These are phyloP conservation scores for Lentinula novae-zelandiae DNA, from an alignment of 1,284 basidiomycete species.

Conservation along the genomic window DNA sequence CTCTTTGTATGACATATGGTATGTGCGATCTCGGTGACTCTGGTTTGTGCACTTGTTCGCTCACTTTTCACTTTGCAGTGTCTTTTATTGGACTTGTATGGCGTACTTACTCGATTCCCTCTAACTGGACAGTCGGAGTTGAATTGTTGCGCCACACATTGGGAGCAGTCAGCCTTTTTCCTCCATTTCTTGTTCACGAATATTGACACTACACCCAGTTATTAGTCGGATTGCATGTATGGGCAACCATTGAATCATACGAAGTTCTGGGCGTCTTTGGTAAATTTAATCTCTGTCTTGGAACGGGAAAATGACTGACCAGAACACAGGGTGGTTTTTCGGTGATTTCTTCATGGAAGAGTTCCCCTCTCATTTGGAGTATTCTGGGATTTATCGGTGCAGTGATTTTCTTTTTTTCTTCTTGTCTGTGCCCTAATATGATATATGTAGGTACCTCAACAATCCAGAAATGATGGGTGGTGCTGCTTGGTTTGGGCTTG, in stretches of 20 bases:
- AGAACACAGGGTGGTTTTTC: constrained; percentile 85
- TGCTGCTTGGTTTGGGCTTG: constrained; percentile 91
- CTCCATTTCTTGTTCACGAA: not conserved
- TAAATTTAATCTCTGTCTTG: constrained; percentile 26
- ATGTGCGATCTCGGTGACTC: constrained; percentile 25
- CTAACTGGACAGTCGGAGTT: constrained; percentile 87
- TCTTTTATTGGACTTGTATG: constrained; percentile 82
- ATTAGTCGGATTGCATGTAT: constrained; percentile 84
- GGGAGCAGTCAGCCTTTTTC: constrained; percentile 58
- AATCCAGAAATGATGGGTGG: constrained; percentile 97
- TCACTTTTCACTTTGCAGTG: constrained; percentile 38
- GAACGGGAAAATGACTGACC: not conserved
- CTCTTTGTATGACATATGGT: constrained; percentile 94
- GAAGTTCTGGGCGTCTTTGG: constrained; percentile 93
- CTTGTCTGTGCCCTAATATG: not conserved
- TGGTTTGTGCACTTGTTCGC: not conserved
- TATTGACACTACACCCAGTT: constrained; percentile 42
- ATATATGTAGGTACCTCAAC: constrained; percentile 71
- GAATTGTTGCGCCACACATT: constrained; percentile 86
- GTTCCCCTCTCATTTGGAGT: constrained; percentile 88
- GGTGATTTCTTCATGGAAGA: constrained; percentile 98
- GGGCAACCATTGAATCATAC: constrained; percentile 88
- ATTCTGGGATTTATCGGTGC: constrained; percentile 93
- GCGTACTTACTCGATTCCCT: constrained; percentile 82
- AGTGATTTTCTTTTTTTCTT: constrained; percentile 14